A percentile compares a stretch with the other conserved stretches of the same genome.
These are phyloP conservation scores for Globisporangium middletonii DNA, from an alignment of 352 stramenopile species.

Conservation along the genomic window DNA sequence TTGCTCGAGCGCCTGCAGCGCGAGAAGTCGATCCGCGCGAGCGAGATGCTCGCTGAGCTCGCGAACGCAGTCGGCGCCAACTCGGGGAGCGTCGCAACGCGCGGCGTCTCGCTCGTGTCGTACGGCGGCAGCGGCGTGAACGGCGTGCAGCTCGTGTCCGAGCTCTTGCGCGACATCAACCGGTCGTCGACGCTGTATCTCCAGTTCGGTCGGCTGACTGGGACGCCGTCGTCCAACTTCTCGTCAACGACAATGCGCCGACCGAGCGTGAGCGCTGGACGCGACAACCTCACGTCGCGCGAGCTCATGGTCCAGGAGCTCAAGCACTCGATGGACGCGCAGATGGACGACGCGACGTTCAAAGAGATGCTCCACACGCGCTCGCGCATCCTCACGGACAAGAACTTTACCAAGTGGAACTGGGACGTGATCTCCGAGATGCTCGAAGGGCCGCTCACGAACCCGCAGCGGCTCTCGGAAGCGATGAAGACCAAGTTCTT, in stretches of 20 bases:
- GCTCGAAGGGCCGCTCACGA: conserved; percentile 80
- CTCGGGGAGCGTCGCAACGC: conserved; percentile 58
- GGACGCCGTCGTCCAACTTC: conserved; percentile 14
- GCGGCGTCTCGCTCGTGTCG: conserved; percentile 73
- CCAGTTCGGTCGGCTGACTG: conserved; percentile 13
- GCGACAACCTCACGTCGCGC: conserved; percentile 72
- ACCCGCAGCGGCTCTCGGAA: conserved; percentile 80
- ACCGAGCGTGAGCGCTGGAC: conserved; percentile 13
- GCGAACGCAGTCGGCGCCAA: conserved; percentile 73
- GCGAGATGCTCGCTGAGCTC: conserved; percentile 80
- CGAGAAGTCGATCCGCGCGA: conserved; percentile 81
- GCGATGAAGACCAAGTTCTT: conserved; percentile 93
- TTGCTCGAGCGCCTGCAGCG: conserved; percentile 68
- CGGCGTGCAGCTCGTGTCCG: conserved; percentile 81
- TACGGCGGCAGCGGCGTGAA: conserved; percentile 79
- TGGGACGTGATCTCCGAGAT: conserved; percentile 90
- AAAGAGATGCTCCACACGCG: conserved; percentile 88
- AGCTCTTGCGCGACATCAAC: conserved; percentile 85
- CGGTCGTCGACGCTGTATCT: conserved; percentile 53
- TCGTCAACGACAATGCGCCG: conserved; percentile 16
- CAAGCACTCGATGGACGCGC: conserved; percentile 82
- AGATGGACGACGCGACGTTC: conserved; percentile 87
- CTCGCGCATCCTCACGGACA: conserved; percentile 79
- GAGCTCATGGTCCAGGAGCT: conserved; percentile 85
- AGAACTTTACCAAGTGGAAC: conserved; percentile 91